A percentile compares a stretch with the other conserved stretches of the same genome.
These are phyloP conservation scores for Hymenoscyphus albidus DNA, from an alignment of 2,329 filamentous ascomycete species.

Conservation along the genomic window DNA sequence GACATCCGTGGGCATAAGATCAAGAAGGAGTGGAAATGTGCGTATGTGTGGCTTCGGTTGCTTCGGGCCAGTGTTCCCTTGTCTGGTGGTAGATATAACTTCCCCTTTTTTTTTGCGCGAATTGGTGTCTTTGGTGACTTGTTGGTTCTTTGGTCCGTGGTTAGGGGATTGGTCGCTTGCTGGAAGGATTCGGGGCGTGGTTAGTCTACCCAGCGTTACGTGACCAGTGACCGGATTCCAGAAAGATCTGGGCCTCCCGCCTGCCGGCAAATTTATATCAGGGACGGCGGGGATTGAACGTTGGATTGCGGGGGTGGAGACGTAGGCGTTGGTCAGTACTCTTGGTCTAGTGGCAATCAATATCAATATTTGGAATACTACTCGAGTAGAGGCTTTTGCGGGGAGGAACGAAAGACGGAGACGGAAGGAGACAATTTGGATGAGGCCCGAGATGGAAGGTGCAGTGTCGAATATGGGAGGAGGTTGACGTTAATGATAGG, in stretches of 20 bases:
- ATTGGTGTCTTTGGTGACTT: not conserved
- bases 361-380: not conserved
- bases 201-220: not conserved
- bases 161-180: not conserved
- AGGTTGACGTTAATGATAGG: no score
- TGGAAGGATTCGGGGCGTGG: not conserved
- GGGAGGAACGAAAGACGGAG: not conserved
- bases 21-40: not conserved
- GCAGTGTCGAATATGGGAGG: not conserved
- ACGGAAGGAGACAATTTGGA: not conserved
- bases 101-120: not conserved
- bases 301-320: not conserved
- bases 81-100: not conserved
- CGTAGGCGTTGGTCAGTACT: not conserved
- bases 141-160: not conserved
- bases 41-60: not conserved
- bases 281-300: not conserved
- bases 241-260: not conserved
- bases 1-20: not conserved
- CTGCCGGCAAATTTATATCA: slow-evolving; percentile 2
- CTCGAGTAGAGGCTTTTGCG: not conserved
- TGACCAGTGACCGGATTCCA: not conserved
- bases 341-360: no score
- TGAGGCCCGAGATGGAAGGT: not conserved
- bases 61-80: not conserved